Conservation (phyloP, 2,329 filamentous ascomycete genomes). For the Didymella arachidicola region DNA sequence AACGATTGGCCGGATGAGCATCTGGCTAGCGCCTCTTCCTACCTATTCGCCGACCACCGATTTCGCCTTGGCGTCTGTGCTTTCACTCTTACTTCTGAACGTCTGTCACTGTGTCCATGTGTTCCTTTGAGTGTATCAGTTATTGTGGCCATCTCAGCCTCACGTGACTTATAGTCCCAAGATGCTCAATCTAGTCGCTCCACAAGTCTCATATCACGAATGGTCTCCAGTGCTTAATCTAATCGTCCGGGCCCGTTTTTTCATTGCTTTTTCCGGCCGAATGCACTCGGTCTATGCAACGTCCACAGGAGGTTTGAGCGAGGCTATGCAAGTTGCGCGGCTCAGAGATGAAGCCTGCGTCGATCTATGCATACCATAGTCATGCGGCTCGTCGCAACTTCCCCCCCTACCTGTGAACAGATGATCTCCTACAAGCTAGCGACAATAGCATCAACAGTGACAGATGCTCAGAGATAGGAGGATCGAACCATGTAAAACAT, state of each 20-base stretch:
- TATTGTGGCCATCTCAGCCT: background rate
- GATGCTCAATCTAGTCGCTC: no score
- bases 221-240: background rate
- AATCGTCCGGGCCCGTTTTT: conserved; percentile 6
- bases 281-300: background rate
- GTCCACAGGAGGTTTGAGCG: background rate
- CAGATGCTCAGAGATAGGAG: conserved; percentile 5
- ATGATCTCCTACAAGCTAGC: background rate
- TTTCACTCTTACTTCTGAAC: background rate
- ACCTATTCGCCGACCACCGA: conserved; percentile 8
- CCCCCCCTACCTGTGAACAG: background rate
- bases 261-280: conserved; percentile 2
- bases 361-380: background rate
- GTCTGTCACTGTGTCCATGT: background rate
- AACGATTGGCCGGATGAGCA: conserved; percentile 17
- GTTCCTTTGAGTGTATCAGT: background rate
- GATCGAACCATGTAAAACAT: background rate
- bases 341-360: background rate
- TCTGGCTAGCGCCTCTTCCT: conserved; percentile 9
- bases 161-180: background rate
- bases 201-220: no score
- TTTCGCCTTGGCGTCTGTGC: background rate
- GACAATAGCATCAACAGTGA: conserved; percentile 1
- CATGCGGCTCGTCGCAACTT: background rate
- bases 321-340: background rate